Base-by-base conservation (phyloP, 108 stramenopile genomes). In the Discostella stelligeroides region DNA sequence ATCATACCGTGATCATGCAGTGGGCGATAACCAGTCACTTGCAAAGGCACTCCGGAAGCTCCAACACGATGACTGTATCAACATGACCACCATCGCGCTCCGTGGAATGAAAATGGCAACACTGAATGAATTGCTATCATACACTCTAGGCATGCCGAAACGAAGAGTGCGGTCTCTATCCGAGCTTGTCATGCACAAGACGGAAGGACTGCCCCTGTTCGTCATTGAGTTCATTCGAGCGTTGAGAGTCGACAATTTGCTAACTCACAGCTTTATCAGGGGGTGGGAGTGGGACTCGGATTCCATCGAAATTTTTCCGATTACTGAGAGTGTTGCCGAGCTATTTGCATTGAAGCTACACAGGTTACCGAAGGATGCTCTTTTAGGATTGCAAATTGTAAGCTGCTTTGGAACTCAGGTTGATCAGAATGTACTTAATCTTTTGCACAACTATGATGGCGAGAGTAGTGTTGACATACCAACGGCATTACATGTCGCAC, bases 1-100 rank as follows among this genome's bases (percentile, higher is more conserved):
- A 8, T 38, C 66, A 0, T 81, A 75, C 54, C 72, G 85, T 60
- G 73, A 67, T 50, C 68, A 86, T 18, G 76, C 83, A 55, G 73
- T 82, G 11, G 54, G 53, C 15, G 51, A 63, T 0, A 39, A 53
- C 13, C 68, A 61, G 51, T 15, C 39, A 34, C 51, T 72, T 34
- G 21, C 65, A 11, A 27, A 67, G 23, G 47, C 27, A n/a, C 50
- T 73, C 14, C 0, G 17, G 1, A 58, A 60, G 15, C 24, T 70
- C 14, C 30, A 60, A 51, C 7, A 10, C 23, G 30, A 25, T 38
- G 24, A 34, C 24, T 50, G 47, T 9, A 48, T 70, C 9, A 57
- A 60, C 17, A 21, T 70, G 10, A 70, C 69, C 13, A 46, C 38
- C 12, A 70, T 70, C n/a, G 9, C 48, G 49, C 43, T 70, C 0